Evolutionary conservation across 345 rosid genomes (phyloP).

Genomic region (Boechera retrofracta): DNA sequence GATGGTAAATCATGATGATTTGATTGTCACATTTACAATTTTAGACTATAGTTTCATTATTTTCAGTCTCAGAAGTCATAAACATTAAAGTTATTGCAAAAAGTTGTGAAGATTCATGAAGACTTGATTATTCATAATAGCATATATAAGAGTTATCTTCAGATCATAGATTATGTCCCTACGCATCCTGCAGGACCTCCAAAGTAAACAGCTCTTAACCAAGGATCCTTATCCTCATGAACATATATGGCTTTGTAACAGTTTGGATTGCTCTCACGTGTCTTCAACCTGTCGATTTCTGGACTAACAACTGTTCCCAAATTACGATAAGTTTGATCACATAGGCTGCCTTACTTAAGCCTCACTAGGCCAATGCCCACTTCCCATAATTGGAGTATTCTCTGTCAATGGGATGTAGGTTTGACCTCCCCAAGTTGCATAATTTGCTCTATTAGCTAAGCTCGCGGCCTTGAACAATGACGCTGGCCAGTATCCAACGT

Average conservation of each 20-base stretch:
- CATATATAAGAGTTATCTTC: neutral
- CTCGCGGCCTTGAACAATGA: constrained; percentile 1
- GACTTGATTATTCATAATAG: neutral
- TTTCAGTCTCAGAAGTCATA: constrained; percentile 10
- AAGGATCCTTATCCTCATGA: constrained; percentile 6
- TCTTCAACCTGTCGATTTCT: neutral
- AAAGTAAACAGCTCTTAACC: constrained; percentile 18
- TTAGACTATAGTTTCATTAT: constrained; percentile 10
- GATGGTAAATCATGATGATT: neutral
- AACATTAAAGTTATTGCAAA: neutral
- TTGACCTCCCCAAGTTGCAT: constrained; percentile 34
- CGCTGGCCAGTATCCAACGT: constrained; percentile 40
- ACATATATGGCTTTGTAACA: constrained; percentile 20
- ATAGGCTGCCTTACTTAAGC: constrained; percentile 5
- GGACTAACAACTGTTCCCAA: neutral
- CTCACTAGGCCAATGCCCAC: constrained; percentile 35
- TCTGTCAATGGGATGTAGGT: neutral
- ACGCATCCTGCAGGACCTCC: constrained; percentile 39
- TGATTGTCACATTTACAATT: neutral
- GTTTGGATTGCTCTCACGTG: neutral
- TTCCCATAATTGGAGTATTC: constrained; percentile 32
- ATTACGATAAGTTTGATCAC: constrained; percentile 10
- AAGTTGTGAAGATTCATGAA: neutral
- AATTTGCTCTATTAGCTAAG: neutral
- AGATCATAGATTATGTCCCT: constrained; percentile 8